phyloP scores from a whole-genome alignment of 78 protist genomes.

The slime mould (Dictyostelium discoideum) region DNA sequence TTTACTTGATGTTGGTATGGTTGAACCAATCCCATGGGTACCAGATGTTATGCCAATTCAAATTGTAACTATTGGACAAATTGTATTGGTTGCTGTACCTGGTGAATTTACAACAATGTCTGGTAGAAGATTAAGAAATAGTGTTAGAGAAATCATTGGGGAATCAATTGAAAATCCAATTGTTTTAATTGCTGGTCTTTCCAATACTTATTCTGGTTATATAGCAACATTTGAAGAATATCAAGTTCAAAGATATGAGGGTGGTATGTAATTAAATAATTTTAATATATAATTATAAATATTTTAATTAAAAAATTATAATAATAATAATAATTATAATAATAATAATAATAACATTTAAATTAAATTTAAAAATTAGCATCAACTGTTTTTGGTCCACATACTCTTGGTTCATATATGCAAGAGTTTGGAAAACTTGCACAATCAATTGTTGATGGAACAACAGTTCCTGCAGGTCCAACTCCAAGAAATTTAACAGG shows the following conservation, averaged over 20 bases:
- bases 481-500: conserved; percentile 65
- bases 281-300: too few species aligned
- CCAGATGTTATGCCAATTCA: conserved; percentile 83
- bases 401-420: conserved; percentile 75
- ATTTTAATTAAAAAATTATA: too few species aligned
- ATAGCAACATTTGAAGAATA: conserved; percentile 87
- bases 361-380: conserved; percentile 36
- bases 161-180: conserved; percentile 38
- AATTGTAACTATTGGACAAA: conserved; percentile 79
- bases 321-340: too few species aligned
- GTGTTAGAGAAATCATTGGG: conserved; percentile 36
- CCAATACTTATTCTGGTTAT: conserved; percentile 85
- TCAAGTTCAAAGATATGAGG: conserved; percentile 88
- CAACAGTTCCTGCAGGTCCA: conserved; percentile 55
- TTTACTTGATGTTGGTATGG: conserved; percentile 83
- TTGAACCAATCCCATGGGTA: conserved; percentile 70
- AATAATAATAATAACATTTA: too few species aligned
- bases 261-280: not conserved
- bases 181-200: conserved; percentile 83
- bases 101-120: conserved; percentile 92
- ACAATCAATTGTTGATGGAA: conserved; percentile 42
- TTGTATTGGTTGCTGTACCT: conserved; percentile 85
- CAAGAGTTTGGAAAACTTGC: conserved; percentile 80
- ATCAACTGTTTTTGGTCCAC: conserved; percentile 87
- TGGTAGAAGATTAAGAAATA: conserved; percentile 85